Evolutionary conservation across 495 filamentous ascomycete species (phyloP).

Genomic region (Polyplosphaeria fusca): DNA sequence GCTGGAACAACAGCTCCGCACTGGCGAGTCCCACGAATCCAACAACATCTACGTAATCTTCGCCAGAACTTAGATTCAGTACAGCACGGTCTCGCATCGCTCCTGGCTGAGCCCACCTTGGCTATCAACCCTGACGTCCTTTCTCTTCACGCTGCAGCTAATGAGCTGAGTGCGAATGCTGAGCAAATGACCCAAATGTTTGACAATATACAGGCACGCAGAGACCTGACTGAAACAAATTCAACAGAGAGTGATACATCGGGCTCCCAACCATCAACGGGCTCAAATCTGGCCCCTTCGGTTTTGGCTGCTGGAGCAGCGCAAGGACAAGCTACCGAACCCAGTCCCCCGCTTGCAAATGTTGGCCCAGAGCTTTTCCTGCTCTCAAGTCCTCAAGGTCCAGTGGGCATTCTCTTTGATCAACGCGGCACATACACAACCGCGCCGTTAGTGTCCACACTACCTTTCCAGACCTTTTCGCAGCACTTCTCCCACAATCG

Average conservation of each 20-base stretch:
- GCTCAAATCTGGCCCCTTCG: background rate
- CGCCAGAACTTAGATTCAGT: constrained; percentile 14
- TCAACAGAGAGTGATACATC: background rate
- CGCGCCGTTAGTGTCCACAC: constrained; percentile 20
- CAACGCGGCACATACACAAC: constrained; percentile 30
- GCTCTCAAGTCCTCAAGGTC: constrained; percentile 29
- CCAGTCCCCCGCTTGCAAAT: background rate
- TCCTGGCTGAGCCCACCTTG: constrained; percentile 18
- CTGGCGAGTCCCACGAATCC: constrained; percentile 19
- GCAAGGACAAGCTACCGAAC: background rate
- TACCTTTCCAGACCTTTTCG: constrained; percentile 28
- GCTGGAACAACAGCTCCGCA: constrained; percentile 7
- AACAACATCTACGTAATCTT: constrained; percentile 11
- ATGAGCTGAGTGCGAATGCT: constrained; percentile 9
- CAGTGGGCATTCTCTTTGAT: constrained; percentile 31
- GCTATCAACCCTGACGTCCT: constrained; percentile 20
- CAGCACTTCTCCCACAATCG: constrained; percentile 30
- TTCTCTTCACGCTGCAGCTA: constrained; percentile 14
- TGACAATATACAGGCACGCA: constrained; percentile 1
- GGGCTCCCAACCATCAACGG: background rate
- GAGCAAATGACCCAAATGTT: constrained; percentile 10
- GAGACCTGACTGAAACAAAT: background rate
- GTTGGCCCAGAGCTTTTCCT: constrained; percentile 27
- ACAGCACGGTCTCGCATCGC: constrained; percentile 17
- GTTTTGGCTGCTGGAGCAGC: background rate